Base-by-base conservation (phyloP, 2,329 filamentous ascomycete genomes). In the Penicillium crustosum region DNA sequence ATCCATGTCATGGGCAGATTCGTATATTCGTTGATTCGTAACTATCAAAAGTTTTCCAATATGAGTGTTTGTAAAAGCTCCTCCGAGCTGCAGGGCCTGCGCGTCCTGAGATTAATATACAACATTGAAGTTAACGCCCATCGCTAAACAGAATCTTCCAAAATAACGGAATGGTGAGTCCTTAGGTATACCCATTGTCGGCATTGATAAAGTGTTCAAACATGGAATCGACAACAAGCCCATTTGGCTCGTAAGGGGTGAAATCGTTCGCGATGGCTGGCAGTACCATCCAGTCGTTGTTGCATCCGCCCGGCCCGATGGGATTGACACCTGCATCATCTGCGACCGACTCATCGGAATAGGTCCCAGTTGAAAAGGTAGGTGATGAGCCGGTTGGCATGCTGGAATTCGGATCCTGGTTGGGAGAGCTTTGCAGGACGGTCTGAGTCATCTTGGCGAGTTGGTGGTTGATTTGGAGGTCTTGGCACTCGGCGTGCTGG, bases 401-500 rank as follows among this genome's bases (percentile, higher is more conserved):
- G 13, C 2, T 6, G 9, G 31, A 2, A 5, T n/a, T 35, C 9
- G 9, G 6, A 13, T 50, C 5, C 12, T 45, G 49, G 3, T 43
- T 52, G 3, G 45, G 15, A 29, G 43, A 52, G 12, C 4, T n/a
- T 3, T 48, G 55, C 0, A 58, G 44, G 8, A 58, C 53, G 6
- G 41, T 53, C 31, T 66, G 52, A 25, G 59, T 62, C 57, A 66
- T 66, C 7, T 15, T 58, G 4, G 59, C 57, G 6, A 67, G 57
- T 27, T 67, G 54, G 15, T 41, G 29, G 49, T 67, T 61, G 61
- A 67, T 65, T 21, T 57, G 55, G 3, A 54, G 57, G 31, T 66
- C 62, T 25, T 65, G 53, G 49, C 65, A 67, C 12, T 55, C 36
- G 21, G 58, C 64, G 29, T 67, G 65, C 17, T 61, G 58, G 36